Base-by-base conservation (phyloP, 2,329 filamentous ascomycete genomes). In the Claviceps sp. region DNA sequence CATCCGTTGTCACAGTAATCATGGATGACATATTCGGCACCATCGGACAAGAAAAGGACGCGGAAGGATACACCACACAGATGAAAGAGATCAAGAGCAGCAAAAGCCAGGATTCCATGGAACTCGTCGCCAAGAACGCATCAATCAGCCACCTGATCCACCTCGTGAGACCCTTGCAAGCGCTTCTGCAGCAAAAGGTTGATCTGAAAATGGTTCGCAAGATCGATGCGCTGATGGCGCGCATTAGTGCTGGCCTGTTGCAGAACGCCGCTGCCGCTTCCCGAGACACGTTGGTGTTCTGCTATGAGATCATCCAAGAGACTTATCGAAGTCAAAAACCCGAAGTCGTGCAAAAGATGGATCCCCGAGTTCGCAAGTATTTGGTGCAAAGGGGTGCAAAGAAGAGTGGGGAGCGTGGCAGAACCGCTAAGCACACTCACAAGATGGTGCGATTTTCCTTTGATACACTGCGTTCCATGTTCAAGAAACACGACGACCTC, bases 1-100 rank as follows among this genome's bases (percentile, higher is more conserved):
- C 78, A 3, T 77, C 85, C 11, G 82, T 97, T 44, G 82, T 94
- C 46, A 77, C 81, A 1, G 81, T 98, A 44, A 84, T 97, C 57
- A 93, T 98, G 87, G 93, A 98, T 62, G 94, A 98, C 63, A 93
- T 94, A 13, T 98, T 98, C 63, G 94, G 94, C 34, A 81, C 82
- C 5, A 85, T 86, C 37, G 93, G 93, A 2, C 86, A 95, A 69
- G 91, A 98, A 63, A 98, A 98, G 68, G 93, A 98, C 61, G 91
- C 91, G 0, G 89, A 96, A 60, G 93, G 90, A 50, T 98, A 98
- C 65, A 84, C 85, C 52, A 95, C 83, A 64, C 86, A 91, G 67
- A 96, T 94, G 84, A 95, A 94, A 67, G 93, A 98, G 69, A 85
- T 98, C 52, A 97, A 95, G 72, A 93, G 87, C 67, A 96, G 87